Percentiles rank a stretch among this genome's conserved stretches.
These are phyloP conservation scores for Coemansia sp. DNA, from an alignment of 192 early-diverging fungal species.

Conservation along the genomic window DNA sequence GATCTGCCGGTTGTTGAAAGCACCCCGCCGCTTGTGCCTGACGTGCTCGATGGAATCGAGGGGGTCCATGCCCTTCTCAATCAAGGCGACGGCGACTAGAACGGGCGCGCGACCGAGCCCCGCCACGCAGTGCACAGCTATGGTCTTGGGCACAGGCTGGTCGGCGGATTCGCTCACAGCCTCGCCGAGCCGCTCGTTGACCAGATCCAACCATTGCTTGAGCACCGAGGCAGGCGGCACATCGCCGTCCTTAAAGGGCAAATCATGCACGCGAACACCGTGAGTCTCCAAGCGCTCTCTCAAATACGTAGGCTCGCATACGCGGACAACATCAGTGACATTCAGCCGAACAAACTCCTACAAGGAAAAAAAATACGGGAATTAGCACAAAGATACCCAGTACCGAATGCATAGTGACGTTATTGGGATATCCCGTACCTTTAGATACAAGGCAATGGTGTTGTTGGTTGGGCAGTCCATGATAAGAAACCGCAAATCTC, in stretches of 20 bases:
- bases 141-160: slow-evolving; percentile 55
- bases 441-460: slow-evolving; percentile 72
- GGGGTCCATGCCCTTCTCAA: slow-evolving; percentile 75
- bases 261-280: slow-evolving; percentile 80
- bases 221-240: slow-evolving; percentile 60
- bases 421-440: slow-evolving; percentile 22
- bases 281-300: slow-evolving; percentile 56
- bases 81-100: slow-evolving; percentile 77
- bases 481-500: slow-evolving; percentile 77
- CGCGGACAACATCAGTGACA: slow-evolving; percentile 85
- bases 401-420: background rate
- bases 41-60: slow-evolving; percentile 74
- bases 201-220: slow-evolving; percentile 64
- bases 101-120: slow-evolving; percentile 94
- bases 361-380: background rate
- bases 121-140: slow-evolving; percentile 93
- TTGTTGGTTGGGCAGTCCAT: slow-evolving; percentile 88
- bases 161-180: slow-evolving; percentile 17
- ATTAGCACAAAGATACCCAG: background rate
- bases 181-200: slow-evolving; percentile 56
- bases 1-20: slow-evolving; percentile 79
- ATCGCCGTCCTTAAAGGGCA: slow-evolving; percentile 88
- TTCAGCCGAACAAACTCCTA: slow-evolving; percentile 68
- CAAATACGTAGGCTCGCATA: slow-evolving; percentile 87
- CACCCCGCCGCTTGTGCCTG: slow-evolving; percentile 69